Percentiles rank a stretch among this genome's conserved stretches.
These are phyloP conservation scores for Chrysosporium queenslandicum DNA, from an alignment of 2,329 filamentous ascomycete species.

Conservation along the genomic window DNA sequence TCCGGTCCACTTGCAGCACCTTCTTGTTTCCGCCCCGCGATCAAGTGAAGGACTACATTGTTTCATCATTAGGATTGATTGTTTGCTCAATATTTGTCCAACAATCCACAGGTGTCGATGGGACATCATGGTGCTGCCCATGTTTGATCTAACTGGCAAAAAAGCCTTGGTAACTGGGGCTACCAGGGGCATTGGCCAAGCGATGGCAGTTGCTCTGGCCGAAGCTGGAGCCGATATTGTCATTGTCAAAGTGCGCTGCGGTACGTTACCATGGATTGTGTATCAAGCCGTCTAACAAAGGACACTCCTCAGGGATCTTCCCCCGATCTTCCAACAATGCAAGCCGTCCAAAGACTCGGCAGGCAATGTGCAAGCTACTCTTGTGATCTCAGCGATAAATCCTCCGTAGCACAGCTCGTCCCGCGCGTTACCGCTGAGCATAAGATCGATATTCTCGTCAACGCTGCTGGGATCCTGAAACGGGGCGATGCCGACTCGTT, in stretches of 20 bases:
- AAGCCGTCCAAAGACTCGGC: constrained; percentile 34
- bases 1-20: background rate
- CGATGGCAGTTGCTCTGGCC: constrained; percentile 26
- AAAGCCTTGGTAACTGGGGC: constrained; percentile 26
- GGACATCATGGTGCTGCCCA: constrained; percentile 5
- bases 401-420: constrained; percentile 34
- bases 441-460: constrained; percentile 65
- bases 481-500: constrained; percentile 66
- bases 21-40: background rate
- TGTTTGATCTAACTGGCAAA: constrained; percentile 18
- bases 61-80: no score
- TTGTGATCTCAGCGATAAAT: constrained; percentile 35
- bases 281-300: background rate
- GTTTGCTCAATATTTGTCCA: background rate
- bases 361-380: constrained; percentile 36
- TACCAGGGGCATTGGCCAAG: constrained; percentile 26
- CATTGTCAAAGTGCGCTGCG: constrained; percentile 15
- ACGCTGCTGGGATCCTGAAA: constrained; percentile 77
- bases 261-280: background rate
- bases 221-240: constrained; percentile 29
- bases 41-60: no score
- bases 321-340: constrained; percentile 35
- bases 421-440: constrained; percentile 29
- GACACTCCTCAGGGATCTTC: constrained; percentile 10
- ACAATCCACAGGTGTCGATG: background rate